Evolutionary conservation across 352 stramenopile genomes (phyloP).

Genomic region (Globisporangium takayamanum): DNA sequence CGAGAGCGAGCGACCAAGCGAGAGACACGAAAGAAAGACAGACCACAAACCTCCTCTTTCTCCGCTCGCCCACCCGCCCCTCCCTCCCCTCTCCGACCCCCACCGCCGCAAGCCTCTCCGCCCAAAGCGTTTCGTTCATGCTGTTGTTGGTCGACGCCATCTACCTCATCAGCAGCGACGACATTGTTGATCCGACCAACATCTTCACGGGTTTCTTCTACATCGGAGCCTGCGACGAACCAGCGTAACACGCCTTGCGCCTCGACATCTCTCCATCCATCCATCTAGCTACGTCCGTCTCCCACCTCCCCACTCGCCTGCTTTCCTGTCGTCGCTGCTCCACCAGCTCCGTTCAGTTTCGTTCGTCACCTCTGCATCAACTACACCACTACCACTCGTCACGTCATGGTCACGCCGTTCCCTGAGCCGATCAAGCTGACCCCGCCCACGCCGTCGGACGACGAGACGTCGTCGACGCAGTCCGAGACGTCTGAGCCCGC

Average conservation of each 20-base stretch:
- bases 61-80: background rate
- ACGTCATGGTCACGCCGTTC: constrained; percentile 45
- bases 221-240: constrained; percentile 87
- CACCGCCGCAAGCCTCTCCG: background rate
- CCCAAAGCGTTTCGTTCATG: constrained; percentile 50
- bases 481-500: constrained; percentile 48
- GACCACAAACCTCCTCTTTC: constrained; percentile 7
- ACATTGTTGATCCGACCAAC: constrained; percentile 84
- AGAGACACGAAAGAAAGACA: constrained; percentile 15
- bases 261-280: background rate
- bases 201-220: constrained; percentile 90
- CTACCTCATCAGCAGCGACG: constrained; percentile 59
- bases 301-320: constrained; percentile 2
- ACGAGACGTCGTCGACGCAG: constrained; percentile 65
- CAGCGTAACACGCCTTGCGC: constrained; percentile 58
- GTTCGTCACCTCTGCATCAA: background rate
- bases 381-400: background rate
- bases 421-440: constrained; percentile 64
- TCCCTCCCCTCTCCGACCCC: constrained; percentile 1
- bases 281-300: constrained; percentile 2
- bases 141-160: constrained; percentile 65
- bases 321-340: background rate
- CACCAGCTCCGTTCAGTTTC: background rate
- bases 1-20: constrained; percentile 4
- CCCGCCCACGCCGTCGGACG: constrained; percentile 33